Evolutionary conservation across 2,329 filamentous ascomycete species (phyloP), one percentile per base, ranked within the genome.

Genomic region (Penicillium sclerotiorum): DNA sequence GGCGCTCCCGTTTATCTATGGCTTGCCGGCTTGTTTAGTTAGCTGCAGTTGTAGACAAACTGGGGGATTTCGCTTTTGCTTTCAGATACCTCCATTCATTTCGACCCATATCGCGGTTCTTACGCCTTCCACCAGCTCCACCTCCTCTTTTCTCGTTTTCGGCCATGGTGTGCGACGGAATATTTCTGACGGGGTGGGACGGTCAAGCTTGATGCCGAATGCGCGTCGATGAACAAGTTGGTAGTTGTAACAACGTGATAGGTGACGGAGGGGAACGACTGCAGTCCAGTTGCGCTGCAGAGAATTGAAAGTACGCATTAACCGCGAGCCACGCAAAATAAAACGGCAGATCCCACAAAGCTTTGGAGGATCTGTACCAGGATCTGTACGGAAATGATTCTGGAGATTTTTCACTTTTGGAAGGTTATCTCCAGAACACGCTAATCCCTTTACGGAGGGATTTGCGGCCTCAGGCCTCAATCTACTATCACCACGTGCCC

Each of bases 81-180:
- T 32, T 32, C 58, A 58, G 80, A 67, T 76, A 88, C 86, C 79
- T 79, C 73, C 82, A 86, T 67, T 85, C 84, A 53, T 75, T 77
- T 70, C 86, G 76, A 62, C 86, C 85, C 81, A 86, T 74, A 81
- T 87, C 81, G 69, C 77, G 77, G 67, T 81, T 85, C 81, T 83
- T 84, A 79, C 76, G 74, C 67, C 72, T 66, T 60, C 67, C 64
- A 67, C 66, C 64, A 62, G 64, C 55, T 59, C 60, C 56, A 23
- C 68, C 64, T 60, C 52, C 53, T 65, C 60, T 50, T 57, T 58
- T 60, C 52, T 58, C 64, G 65, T 69, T 62, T 61, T 65, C 63
- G 59, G 67, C 66, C 70, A 68, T 68, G 57, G 60, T 53, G 52
- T 48, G 37, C 53, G 55, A 21, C 40, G 50, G 32, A 62, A 59